These are phyloP conservation scores for Leccinum pachyderme DNA, from an alignment of 1,284 basidiomycete genomes.

Conservation along the genomic window DNA sequence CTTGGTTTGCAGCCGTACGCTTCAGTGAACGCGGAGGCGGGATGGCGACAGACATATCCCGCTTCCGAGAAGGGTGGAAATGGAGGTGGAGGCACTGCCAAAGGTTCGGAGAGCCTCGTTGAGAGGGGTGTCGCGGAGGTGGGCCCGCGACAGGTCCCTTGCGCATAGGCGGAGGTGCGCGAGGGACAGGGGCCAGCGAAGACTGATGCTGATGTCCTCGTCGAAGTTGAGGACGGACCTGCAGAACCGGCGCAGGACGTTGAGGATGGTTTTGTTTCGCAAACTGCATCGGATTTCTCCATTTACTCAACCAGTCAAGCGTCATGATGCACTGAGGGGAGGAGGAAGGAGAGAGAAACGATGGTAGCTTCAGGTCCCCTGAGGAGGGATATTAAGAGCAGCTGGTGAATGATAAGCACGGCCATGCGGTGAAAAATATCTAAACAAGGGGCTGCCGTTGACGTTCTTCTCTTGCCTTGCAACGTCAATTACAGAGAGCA, in stretches of 20 bases:
- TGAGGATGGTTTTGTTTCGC: conserved; percentile 14
- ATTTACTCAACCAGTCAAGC: conserved; percentile 29
- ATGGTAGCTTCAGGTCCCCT: conserved; percentile 9
- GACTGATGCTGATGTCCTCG: conserved; percentile 18
- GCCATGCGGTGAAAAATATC: conserved; percentile 22
- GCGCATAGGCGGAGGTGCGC: conserved; percentile 14
- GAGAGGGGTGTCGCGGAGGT: conserved; percentile 11
- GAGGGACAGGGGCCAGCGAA: conserved; percentile 9
- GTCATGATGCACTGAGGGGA: conserved; percentile 21
- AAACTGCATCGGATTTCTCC: conserved; percentile 23
- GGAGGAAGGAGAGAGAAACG: conserved; percentile 1
- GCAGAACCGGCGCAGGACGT: conserved; percentile 19
- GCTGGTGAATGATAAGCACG: conserved; percentile 27
- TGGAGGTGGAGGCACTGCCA: conserved; percentile 28
- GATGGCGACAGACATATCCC: conserved; percentile 7
- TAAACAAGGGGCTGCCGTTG: conserved; percentile 29
- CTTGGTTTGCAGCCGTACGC: not conserved
- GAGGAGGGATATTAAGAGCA: conserved; percentile 31
- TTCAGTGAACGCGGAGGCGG: conserved; percentile 13
- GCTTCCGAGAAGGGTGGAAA: conserved; percentile 28
- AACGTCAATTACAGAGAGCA: conserved; percentile 30
- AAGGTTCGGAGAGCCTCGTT: conserved; percentile 16
- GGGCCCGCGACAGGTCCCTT: conserved; percentile 17
- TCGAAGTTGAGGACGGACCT: conserved; percentile 18
- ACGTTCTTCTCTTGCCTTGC: conserved; percentile 25